These are phyloP conservation scores for Agroathelia rolfsii DNA, from an alignment of 1,284 basidiomycete genomes.

Conservation along the genomic window DNA sequence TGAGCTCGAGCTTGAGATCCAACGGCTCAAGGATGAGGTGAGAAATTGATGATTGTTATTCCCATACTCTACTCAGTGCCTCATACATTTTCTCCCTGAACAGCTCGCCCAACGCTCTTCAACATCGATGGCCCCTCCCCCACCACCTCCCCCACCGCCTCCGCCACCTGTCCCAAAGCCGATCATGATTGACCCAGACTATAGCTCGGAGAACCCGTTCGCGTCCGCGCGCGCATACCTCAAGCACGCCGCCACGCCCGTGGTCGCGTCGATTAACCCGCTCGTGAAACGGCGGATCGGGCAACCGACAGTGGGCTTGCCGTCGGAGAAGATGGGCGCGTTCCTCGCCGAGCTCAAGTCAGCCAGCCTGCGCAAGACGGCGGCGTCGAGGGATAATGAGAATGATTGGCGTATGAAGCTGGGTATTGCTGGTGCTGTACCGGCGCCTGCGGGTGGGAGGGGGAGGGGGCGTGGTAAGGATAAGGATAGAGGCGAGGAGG, in stretches of 20 bases:
- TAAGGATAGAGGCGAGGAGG: too few species aligned
- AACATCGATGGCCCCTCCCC: conserved; percentile 23
- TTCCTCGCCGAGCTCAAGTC: conserved; percentile 73
- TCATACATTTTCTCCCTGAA: conserved; percentile 6
- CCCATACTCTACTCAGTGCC: conserved; percentile 6
- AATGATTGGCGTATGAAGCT: conserved; percentile 9
- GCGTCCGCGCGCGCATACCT: conserved; percentile 51
- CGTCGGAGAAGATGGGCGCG: conserved; percentile 70
- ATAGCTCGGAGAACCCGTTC: conserved; percentile 34
- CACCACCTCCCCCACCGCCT: conserved; percentile 42
- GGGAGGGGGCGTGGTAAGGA: conserved; percentile 6
- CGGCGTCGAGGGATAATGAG: conserved; percentile 9
- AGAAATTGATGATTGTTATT: conserved; percentile 10
- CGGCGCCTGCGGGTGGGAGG: conserved; percentile 20
- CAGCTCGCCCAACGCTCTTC: conserved; percentile 40
- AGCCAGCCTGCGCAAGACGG: conserved; percentile 49
- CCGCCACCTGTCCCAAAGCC: conserved; percentile 29
- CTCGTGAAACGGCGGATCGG: conserved; percentile 31
- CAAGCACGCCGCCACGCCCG: conserved; percentile 44
- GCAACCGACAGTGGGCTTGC: conserved; percentile 56
- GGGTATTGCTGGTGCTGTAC: conserved; percentile 16
- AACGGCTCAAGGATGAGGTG: conserved; percentile 54
- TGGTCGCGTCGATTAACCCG: conserved; percentile 56
- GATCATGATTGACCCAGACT: conserved; percentile 15
- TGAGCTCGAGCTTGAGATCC: conserved; percentile 58